These are phyloP conservation scores for Yamadazyma sp. DNA, from an alignment of 805 yeast genomes.

Conservation along the genomic window DNA sequence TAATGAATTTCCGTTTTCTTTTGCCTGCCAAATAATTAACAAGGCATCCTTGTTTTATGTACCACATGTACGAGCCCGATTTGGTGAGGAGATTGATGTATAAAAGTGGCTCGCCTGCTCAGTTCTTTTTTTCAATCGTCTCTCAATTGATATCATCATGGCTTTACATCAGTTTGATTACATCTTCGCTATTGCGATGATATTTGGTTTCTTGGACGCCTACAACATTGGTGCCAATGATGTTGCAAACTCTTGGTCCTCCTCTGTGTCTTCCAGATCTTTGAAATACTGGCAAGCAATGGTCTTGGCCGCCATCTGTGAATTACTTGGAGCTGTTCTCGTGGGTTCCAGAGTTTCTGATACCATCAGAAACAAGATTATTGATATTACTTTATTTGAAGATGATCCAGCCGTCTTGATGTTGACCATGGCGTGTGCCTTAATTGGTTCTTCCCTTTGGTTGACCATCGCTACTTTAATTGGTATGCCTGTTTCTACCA, in stretches of 20 bases:
- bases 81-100: constrained; percentile 1
- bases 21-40: constrained; percentile 3
- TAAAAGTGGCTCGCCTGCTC: not conserved
- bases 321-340: constrained; percentile 70
- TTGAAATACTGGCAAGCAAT: constrained; percentile 74
- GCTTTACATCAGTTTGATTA: constrained; percentile 61
- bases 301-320: constrained; percentile 68
- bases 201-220: constrained; percentile 76
- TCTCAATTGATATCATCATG: constrained; percentile 19
- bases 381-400: constrained; percentile 49
- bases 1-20: not conserved
- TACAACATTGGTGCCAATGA: constrained; percentile 82
- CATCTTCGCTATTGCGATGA: constrained; percentile 64
- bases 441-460: constrained; percentile 74
- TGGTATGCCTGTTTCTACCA: constrained; percentile 80
- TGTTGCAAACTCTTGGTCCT: constrained; percentile 78
- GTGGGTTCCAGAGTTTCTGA: constrained; percentile 75
- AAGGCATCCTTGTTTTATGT: constrained; percentile 5
- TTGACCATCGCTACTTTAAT: constrained; percentile 61
- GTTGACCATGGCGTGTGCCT: constrained; percentile 74
- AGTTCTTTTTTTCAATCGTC: constrained; percentile 2
- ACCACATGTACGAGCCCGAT: constrained; percentile 3
- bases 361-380: constrained; percentile 66
- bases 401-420: constrained; percentile 67
- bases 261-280: constrained; percentile 70